Evolutionary conservation across 257 asterid species (phyloP), one percentile per base, ranked within the genome.

Genomic region (Prunella vulgaris): DNA sequence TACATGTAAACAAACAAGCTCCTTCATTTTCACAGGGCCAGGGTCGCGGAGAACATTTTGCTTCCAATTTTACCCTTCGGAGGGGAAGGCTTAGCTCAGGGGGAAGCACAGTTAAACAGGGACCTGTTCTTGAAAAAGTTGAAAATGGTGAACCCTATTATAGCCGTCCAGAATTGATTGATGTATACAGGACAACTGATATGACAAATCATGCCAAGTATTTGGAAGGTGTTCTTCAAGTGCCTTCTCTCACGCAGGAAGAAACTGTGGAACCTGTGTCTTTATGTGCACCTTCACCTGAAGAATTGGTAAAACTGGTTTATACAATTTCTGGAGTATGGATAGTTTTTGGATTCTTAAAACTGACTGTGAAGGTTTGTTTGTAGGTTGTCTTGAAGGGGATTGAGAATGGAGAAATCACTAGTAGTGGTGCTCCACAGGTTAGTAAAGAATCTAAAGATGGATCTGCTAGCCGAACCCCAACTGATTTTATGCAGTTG

Each of bases 391-490:
- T 88, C 78, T 80, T 91, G 65, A 86, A 87, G 77, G 98, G 97
- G 51, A 94, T 94, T 75, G 98, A 94, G 73, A 80, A 86, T 57
- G 99, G 91, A 61, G 99, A 94, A 68, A 81, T 94, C 38, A 57
- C 68, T 22, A 82, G 90, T 73, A 93, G 97, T 83, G 96, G 95
- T 52, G 97, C 89, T 60, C 96, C 93, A 27, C 96, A 87, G 81
- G 71, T 78, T 38, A 83, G 80, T 76, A 94, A 88, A 77, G 97
- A 88, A 75, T n/a, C n/a, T n/a, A n/a, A n/a, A n/a, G 98, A 87
- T 66, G 96, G 88, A 28, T 75, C 95, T 38, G 71, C 82, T 66
- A 87, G 82, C 58, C 85, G 96, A 76, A 74, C 81, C 57, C n/a
- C 90, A 69, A 6, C 84, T 37, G 99, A 88, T 64, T 69, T 82